These are phyloP conservation scores for Trichaptum fuscoviolaceum DNA, from an alignment of 768 basidiomycete species.

Conservation along the genomic window DNA sequence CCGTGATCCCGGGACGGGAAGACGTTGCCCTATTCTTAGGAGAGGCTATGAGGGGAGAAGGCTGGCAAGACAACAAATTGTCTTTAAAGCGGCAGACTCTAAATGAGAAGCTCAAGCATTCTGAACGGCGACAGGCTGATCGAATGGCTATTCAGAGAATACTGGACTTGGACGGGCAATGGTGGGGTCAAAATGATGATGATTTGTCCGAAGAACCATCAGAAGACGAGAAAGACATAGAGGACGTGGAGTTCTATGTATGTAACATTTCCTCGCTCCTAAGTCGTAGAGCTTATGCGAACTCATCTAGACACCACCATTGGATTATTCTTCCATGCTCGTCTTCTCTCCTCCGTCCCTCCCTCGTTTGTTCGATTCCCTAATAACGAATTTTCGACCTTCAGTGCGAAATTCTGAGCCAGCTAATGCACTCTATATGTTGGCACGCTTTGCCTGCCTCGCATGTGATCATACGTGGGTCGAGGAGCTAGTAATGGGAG, in stretches of 20 bases:
- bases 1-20: slow-evolving; percentile 72
- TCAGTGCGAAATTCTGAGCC: slow-evolving; percentile 74
- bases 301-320: slow-evolving; percentile 55
- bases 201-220: slow-evolving; percentile 27
- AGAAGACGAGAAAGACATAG: slow-evolving; percentile 44
- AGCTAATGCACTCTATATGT: slow-evolving; percentile 86
- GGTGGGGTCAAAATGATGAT: slow-evolving; percentile 57
- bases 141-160: slow-evolving; percentile 54
- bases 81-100: slow-evolving; percentile 56
- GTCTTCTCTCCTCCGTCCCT: slow-evolving; percentile 83
- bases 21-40: slow-evolving; percentile 84
- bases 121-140: slow-evolving; percentile 26
- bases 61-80: slow-evolving; percentile 76
- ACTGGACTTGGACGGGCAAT: slow-evolving; percentile 51
- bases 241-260: slow-evolving; percentile 47
- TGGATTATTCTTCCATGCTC: slow-evolving; percentile 84
- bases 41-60: slow-evolving; percentile 82
- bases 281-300: slow-evolving; percentile 14
- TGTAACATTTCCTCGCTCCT: slow-evolving; percentile 14
- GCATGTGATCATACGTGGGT: slow-evolving; percentile 90
- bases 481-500: slow-evolving; percentile 87
- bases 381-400: slow-evolving; percentile 74
- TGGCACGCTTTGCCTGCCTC: slow-evolving; percentile 88
- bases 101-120: slow-evolving; percentile 39
- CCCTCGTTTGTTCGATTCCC: slow-evolving; percentile 71